Evolutionary conservation across 176 grass and related monocot species (phyloP).

Genomic region (Juncus effusus): DNA sequence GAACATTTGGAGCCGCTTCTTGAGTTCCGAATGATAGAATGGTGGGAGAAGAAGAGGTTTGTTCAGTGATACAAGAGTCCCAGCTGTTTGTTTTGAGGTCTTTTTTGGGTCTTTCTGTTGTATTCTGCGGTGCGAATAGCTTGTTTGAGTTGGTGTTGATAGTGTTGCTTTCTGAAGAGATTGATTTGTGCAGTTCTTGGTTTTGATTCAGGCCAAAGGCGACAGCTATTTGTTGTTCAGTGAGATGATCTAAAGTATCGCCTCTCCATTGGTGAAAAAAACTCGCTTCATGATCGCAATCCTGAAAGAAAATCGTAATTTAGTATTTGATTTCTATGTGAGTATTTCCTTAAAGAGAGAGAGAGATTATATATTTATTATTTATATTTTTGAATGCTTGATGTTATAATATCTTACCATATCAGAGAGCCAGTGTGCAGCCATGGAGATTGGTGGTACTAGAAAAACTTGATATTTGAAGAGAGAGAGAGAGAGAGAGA

Average conservation of each 20-base stretch:
- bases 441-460: conserved; percentile 37
- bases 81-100: conserved; percentile 58
- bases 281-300: conserved; percentile 55
- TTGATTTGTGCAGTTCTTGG: conserved; percentile 36
- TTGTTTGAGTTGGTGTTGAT: background rate
- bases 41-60: conserved; percentile 79
- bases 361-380: background rate
- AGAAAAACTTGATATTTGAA: conserved; percentile 6
- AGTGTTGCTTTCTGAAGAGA: conserved; percentile 36
- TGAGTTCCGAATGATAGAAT: conserved; percentile 70
- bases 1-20: conserved; percentile 15
- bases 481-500: background rate
- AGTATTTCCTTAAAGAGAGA: background rate
- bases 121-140: background rate
- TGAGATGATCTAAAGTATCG: conserved; percentile 55
- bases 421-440: conserved; percentile 70
- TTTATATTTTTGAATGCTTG: background rate
- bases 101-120: conserved; percentile 42
- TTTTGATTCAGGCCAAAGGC: conserved; percentile 50
- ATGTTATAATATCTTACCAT: conserved; percentile 38
- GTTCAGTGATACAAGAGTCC: conserved; percentile 90
- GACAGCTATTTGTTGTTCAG: conserved; percentile 68
- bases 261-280: conserved; percentile 91
- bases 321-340: background rate
- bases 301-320: conserved; percentile 34